A percentile compares a stretch with the other conserved stretches of the same genome.
Conservation (phyloP, 352 stramenopile genomes). For the Blastocystis sp. region DNA sequence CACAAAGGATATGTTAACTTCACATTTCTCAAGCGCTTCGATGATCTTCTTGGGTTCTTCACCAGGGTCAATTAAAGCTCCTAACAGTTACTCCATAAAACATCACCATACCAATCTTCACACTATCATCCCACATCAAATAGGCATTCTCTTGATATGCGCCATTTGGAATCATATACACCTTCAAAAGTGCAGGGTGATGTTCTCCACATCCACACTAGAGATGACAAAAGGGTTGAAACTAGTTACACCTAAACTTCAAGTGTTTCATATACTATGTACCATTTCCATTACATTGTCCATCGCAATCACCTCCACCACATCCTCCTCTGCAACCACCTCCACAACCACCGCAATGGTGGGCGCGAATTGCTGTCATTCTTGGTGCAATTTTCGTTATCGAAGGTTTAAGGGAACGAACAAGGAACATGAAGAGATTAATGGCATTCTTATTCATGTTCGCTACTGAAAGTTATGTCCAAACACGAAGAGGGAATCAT, state of each 20-base stretch:
- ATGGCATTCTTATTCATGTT: conserved; percentile 12
- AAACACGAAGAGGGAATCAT: conserved; percentile 9
- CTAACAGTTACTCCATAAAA: not conserved
- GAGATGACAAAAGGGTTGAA: not conserved
- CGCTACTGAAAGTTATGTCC: conserved; percentile 43
- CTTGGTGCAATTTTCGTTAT: not conserved
- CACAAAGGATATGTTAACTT: conserved; percentile 8
- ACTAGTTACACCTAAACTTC: not conserved
- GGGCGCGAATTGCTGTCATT: not conserved
- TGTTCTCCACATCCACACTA: conserved; percentile 1
- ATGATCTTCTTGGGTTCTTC: conserved; percentile 34
- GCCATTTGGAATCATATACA: conserved; percentile 51
- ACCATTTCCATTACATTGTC: not conserved
- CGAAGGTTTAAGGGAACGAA: not conserved
- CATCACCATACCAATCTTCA: not conserved
- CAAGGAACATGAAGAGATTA: conserved; percentile 4
- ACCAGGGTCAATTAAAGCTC: conserved; percentile 49
- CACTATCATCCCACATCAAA: conserved; percentile 32
- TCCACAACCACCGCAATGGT: conserved; percentile 36
- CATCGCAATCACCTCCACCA: not conserved
- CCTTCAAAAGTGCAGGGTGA: conserved; percentile 17
- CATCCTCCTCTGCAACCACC: not conserved
- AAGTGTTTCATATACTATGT: not conserved
- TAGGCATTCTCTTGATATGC: conserved; percentile 47
- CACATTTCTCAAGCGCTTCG: conserved; percentile 4